Percentiles rank a stretch among this genome's conserved stretches.
phyloP scores from a whole-genome alignment of 805 yeast genomes.

The Wickerhamiella sorbophila region DNA sequence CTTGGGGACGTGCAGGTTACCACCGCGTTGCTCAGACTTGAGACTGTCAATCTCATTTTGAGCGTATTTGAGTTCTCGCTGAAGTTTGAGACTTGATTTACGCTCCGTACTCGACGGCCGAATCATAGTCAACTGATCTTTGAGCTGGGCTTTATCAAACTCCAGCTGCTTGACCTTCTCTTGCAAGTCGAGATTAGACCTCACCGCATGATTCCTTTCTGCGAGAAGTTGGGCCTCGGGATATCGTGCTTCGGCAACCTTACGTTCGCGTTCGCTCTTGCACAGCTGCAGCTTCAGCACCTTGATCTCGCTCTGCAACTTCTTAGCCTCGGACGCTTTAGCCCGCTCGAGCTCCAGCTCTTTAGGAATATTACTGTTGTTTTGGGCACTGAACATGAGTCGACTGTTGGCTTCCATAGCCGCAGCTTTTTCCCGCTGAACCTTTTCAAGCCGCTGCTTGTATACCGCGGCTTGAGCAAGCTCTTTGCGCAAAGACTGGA shows the following conservation, averaged over 20 bases:
- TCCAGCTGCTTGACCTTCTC: conserved; percentile 13
- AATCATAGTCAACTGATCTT: conserved; percentile 7
- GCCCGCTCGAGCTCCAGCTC: conserved; percentile 14
- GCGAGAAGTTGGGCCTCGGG: conserved; percentile 15
- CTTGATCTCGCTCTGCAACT: conserved; percentile 20
- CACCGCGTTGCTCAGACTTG: conserved; percentile 5
- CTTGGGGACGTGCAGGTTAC: conserved; percentile 8
- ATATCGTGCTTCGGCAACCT: conserved; percentile 14
- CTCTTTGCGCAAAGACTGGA: conserved; percentile 6
- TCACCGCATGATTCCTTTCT: conserved; percentile 4
- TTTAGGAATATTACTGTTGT: conserved; percentile 6
- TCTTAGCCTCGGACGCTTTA: conserved; percentile 11
- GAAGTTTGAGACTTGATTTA: not conserved
- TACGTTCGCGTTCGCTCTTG: conserved; percentile 21
- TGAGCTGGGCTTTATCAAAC: conserved; percentile 16
- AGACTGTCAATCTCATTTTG: conserved; percentile 2
- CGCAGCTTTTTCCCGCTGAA: conserved; percentile 17
- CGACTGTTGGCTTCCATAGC: conserved; percentile 12
- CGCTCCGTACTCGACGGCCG: conserved; percentile 3
- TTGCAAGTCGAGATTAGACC: conserved; percentile 2
- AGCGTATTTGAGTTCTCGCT: not conserved
- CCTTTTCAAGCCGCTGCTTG: conserved; percentile 15
- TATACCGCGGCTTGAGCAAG: conserved; percentile 6
- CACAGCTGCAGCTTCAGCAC: conserved; percentile 22
- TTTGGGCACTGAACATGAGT: conserved; percentile 11